A percentile compares a stretch with the other conserved stretches of the same genome.
phyloP scores from a whole-genome alignment of 2,329 filamentous ascomycete species.

The Aureobasidium zeae region DNA sequence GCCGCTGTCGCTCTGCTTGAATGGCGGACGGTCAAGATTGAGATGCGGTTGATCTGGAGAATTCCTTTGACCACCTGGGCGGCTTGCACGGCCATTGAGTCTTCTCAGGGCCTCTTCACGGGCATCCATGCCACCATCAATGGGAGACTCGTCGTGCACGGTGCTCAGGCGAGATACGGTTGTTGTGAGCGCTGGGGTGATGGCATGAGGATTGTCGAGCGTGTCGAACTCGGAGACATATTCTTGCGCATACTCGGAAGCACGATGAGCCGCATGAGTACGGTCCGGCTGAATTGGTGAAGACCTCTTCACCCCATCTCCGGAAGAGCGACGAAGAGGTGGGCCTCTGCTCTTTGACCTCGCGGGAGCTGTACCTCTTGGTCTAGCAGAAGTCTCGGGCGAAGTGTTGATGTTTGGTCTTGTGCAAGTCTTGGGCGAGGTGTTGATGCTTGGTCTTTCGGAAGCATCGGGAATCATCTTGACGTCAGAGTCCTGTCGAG shows the following conservation, averaged over 20 bases:
- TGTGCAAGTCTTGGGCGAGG: background rate
- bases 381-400: background rate
- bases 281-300: background rate
- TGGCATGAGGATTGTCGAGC: conserved; percentile 19
- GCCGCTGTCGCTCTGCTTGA: conserved; percentile 26
- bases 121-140: conserved; percentile 13
- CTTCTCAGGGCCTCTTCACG: conserved; percentile 23
- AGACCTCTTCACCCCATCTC: background rate
- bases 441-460: too few species aligned
- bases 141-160: conserved; percentile 20
- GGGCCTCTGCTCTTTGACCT: conserved; percentile 6
- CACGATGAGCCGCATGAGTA: background rate
- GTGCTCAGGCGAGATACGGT: conserved; percentile 24
- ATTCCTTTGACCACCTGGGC: too few species aligned
- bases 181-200: conserved; percentile 14
- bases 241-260: conserved; percentile 19
- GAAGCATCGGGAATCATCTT: background rate
- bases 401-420: too few species aligned
- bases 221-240: conserved; percentile 21
- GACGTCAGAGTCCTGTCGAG: background rate
- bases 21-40: background rate
- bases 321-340: background rate
- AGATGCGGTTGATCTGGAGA: conserved; percentile 4
- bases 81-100: conserved; percentile 20
- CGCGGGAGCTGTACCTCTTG: too few species aligned